Evolutionary conservation across 179 eudicot species (phyloP), one percentile per base, ranked within the genome.

Genomic region (Dionaea muscipula): DNA sequence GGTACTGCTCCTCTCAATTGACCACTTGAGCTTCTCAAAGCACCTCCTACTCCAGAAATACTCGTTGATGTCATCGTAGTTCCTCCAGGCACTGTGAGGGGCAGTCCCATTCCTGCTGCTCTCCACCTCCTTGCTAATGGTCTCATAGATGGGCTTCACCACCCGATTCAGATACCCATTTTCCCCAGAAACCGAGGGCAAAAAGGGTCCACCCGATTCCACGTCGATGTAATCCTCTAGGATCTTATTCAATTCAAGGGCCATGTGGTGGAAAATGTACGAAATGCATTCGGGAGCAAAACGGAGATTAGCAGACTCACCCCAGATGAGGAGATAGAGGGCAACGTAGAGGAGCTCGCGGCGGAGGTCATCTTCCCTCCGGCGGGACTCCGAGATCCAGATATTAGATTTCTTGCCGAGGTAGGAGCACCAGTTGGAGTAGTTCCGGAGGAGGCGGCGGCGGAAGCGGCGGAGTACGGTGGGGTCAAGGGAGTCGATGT

Each of bases 31-130:
- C 78, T 74, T 85, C 12, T 82, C 81, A 55, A 88, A 85, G 51
- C 96, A 88, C 68, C 96, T 82, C 72, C 81, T 69, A 56, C 86
- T 85, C 97, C 97, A 89, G 61, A 89, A 89, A 37, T 89, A 89
- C 70, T 89, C 94, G 39, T 89, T 89, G 25, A 89, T 70, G 61
- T 89, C 97, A 58, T 89, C 97, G 67, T 89, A 89, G 46, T 89
- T 89, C 47, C 97, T 55, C 97, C 97, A 89, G 0, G 76, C 75
- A 17, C 94, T 79, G 53, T 89, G 94, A 0, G 94, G 93, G 1
- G 83, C 84, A 35, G 86, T 85, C 18, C 94, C 97, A 60, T 83
- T 89, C 47, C 18, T 66, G 66, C 94, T 85, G 45, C 67, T 81
- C 39, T 49, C 77, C 4, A 83, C 94, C 71, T 88, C 96, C 16